phyloP scores from a whole-genome alignment of 805 yeast genomes.

The Saccharomycopsis selenospora region DNA sequence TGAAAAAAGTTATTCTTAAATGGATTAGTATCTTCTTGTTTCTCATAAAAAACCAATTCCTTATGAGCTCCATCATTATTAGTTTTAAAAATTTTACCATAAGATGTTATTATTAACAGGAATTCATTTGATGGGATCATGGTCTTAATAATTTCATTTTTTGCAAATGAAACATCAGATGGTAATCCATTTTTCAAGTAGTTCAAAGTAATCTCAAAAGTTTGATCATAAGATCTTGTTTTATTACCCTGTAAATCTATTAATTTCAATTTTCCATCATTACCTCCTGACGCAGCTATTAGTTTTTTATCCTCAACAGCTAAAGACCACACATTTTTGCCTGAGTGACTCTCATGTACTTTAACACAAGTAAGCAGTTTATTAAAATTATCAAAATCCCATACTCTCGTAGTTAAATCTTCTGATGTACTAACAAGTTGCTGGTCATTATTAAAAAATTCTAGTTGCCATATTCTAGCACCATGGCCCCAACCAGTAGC shows the following conservation, averaged over 20 bases:
- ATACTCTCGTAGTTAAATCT: conserved; percentile 76
- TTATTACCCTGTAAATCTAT: conserved; percentile 42
- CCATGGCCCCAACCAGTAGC: conserved; percentile 96
- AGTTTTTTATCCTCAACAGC: conserved; percentile 41
- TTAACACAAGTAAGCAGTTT: conserved; percentile 34
- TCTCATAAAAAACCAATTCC: conserved; percentile 26
- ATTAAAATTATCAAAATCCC: conserved; percentile 44
- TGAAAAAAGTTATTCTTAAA: conserved; percentile 34
- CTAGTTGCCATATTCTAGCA: conserved; percentile 85
- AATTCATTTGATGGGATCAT: conserved; percentile 41
- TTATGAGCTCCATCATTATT: conserved; percentile 20
- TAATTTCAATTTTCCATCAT: conserved; percentile 76
- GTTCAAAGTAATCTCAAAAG: conserved; percentile 22
- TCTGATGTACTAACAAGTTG: conserved; percentile 67
- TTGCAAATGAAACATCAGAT: conserved; percentile 23
- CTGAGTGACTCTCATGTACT: conserved; percentile 65
- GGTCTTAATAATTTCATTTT: conserved; percentile 56
- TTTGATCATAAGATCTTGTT: conserved; percentile 29
- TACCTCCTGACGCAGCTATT: conserved; percentile 80
- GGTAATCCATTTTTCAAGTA: not conserved
- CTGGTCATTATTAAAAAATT: conserved; percentile 39
- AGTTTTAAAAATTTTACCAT: conserved; percentile 43
- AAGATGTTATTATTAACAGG: conserved; percentile 48
- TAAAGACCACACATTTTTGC: conserved; percentile 83
- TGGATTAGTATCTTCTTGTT: not conserved